A percentile compares a stretch with the other conserved stretches of the same genome.
phyloP scores from a whole-genome alignment of 2,329 filamentous ascomycete genomes.

The Neoscytalidium dimidiatum region DNA sequence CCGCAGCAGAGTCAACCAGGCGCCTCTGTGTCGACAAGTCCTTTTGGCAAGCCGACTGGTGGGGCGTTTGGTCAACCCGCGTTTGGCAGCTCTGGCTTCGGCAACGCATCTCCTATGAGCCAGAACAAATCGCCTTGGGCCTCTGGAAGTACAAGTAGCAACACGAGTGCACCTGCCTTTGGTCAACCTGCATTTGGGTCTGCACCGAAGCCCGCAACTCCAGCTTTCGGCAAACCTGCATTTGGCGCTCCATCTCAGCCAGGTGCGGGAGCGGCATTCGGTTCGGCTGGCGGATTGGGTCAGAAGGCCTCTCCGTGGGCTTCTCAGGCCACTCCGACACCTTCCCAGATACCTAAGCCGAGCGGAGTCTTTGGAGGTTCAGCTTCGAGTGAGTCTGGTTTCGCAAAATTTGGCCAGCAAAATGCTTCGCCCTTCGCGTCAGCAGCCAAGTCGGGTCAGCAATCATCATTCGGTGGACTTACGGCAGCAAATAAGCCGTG shows the following conservation, averaged over 20 bases:
- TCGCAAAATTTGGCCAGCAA: constrained; percentile 15
- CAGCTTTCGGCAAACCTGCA: constrained; percentile 19
- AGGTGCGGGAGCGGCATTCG: constrained; percentile 23
- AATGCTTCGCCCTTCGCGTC: constrained; percentile 7
- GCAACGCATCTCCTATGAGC: not conserved
- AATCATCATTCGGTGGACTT: not conserved
- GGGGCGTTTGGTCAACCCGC: constrained; percentile 30
- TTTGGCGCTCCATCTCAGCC: constrained; percentile 29
- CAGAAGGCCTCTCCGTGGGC: constrained; percentile 25
- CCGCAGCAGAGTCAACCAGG: constrained; percentile 25
- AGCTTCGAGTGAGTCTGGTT: constrained; percentile 6
- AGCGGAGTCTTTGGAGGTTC: constrained; percentile 1
- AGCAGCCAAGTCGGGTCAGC: not conserved
- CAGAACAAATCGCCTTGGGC: constrained; percentile 9
- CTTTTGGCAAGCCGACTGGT: constrained; percentile 27
- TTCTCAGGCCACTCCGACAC: constrained; percentile 15
- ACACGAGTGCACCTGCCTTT: constrained; percentile 24
- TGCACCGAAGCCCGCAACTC: constrained; percentile 21
- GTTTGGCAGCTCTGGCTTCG: constrained; percentile 28
- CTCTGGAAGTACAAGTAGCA: not conserved
- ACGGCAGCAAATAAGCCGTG: constrained; percentile 22
- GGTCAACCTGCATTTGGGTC: constrained; percentile 31
- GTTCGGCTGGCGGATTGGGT: constrained; percentile 26
- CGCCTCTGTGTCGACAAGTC: constrained; percentile 20
- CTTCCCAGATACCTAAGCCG: constrained; percentile 10